Evolutionary conservation across 2,329 filamentous ascomycete genomes (phyloP), one percentile per base, ranked within the genome.

Genomic region (Coniochaeta sp.): DNA sequence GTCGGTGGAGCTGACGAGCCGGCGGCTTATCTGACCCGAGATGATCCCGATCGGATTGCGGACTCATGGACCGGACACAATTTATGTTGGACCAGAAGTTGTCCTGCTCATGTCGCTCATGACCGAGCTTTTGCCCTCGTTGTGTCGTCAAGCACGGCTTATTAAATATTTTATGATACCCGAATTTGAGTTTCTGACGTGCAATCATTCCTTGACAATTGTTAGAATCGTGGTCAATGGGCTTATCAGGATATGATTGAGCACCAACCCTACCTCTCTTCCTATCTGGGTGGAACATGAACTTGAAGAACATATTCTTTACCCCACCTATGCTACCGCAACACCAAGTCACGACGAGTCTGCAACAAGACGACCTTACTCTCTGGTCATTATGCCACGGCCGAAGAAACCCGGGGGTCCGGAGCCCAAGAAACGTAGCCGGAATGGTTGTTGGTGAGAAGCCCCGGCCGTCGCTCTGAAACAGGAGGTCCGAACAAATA

Each of bases 401-500:
- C 84, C 85, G 55, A 87, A 86, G 77, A 85, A 83, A 71, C 79
- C 82, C 62, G 82, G 83, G 61, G 83, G 83, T 59, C 81, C 80
- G 62, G 84, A 87, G 72, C 85, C 86, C 7, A 89, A 89, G 74
- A 83, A 78, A 67, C 79, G 87, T 67, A 88, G 85, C 65, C 82
- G 87, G 55, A 88, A 85, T 67, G 87, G 87, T 55, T 89, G 87
- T 71, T 89, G 86, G 86, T 87, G 73, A 73, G 77, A 67, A n/a
- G 7, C 54, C 5, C 50, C 9, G 52, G 14, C n/a, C 9, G 17
- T 38, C n/a, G 28, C 5, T 17, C 30, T 12, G 5, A 22, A 14
- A 68, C 4, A 44, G 42, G 22, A 14, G 28, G 40, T 17, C 14
- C 16, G 12, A 16, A 19, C 17, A 22, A 22, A 24, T 55, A 36